Evolutionary conservation across 2,329 filamentous ascomycete genomes (phyloP), one percentile per base, ranked within the genome.

Genomic region (Graphium sp.): DNA sequence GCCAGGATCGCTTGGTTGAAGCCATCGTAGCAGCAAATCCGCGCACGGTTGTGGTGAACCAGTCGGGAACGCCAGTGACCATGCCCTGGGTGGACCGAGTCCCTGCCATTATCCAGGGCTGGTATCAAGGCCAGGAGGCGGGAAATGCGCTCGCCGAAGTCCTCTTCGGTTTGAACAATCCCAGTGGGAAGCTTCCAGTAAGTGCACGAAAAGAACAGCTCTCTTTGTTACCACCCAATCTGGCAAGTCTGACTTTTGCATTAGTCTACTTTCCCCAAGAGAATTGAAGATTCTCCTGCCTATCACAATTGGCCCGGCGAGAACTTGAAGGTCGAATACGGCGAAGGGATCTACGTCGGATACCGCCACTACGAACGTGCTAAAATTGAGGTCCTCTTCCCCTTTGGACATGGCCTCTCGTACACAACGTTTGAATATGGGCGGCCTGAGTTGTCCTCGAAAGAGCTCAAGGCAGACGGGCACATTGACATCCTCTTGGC

Each of bases 231-330:
- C 7, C n/a, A 9, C 15, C 15, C 13, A 24, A 10, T 17, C 2
- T 4, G 7, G n/a, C 6, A 25, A 13, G 7, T 18, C 32, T 37
- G 30, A 37, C 31, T 23, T 28, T 24, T 24, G 3, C 5, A 15
- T 21, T 10, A 68, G 62, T 61, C 60, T 22, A 80, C 74, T 0
- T 82, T 81, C 48, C 77, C 78, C 4, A 60, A 52, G 26, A 52
- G 58, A 7, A 54, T 74, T 17, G 58, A 75, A 41, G 72, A 80
- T 39, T 74, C 75, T 17, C 76, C 76, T 2, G 70, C 76, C 0
- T 79, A 68, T 50, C 64, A 74, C 46, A 81, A 76, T 47, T 83
- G 74, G 68, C 73, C 73, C 0, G 73, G 74, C 28, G 75, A 81
- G 50, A 74, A 79, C 44, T 49, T 66, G 26, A 62, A 69, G 38